A percentile compares a stretch with the other conserved stretches of the same genome.
Conservation (phyloP, 331 rosid genomes). For the Quercus lobata region DNA sequence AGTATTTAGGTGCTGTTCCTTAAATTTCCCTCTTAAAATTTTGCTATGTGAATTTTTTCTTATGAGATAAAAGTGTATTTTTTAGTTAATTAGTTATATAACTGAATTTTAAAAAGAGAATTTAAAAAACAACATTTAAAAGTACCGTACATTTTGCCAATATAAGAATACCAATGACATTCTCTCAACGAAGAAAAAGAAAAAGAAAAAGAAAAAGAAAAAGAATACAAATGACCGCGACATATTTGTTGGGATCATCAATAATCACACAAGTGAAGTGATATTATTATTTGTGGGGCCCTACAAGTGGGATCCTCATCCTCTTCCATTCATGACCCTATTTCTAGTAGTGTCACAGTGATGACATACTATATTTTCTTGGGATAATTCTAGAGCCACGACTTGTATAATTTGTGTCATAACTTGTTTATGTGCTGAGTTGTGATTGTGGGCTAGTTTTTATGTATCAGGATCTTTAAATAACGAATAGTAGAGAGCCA, state of each 20-base stretch:
- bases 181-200: no score
- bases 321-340: background rate
- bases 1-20: fast-evolving
- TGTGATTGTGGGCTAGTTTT: background rate
- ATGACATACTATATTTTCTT: no score
- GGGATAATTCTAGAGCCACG: no score
- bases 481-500: background rate
- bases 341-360: no score
- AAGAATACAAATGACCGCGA: background rate
- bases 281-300: background rate
- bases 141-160: no score
- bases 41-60: fast-evolving
- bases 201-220: no score
- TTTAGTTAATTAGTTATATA: fast-evolving
- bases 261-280: background rate
- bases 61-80: fast-evolving
- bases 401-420: fast-evolving
- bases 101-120: no score
- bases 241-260: background rate
- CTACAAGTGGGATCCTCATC: background rate
- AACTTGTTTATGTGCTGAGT: fast-evolving
- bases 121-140: no score
- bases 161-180: no score
- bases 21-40: fast-evolving
- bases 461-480: background rate